Evolutionary conservation across 2,329 filamentous ascomycete genomes (phyloP), one percentile per base, ranked within the genome.

Genomic region (Alternaria alternata): DNA sequence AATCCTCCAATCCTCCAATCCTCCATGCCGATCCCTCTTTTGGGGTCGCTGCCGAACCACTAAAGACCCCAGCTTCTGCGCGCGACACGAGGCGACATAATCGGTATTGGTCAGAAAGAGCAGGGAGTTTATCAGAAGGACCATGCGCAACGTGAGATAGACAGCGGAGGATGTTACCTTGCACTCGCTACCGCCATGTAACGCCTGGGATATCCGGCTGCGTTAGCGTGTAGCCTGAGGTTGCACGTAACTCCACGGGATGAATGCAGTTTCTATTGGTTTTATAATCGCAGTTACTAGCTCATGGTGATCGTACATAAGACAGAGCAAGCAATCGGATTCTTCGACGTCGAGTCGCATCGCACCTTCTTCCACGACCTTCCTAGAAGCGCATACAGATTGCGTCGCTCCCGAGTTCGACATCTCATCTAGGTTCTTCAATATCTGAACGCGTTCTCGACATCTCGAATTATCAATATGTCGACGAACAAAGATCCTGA

Each of bases 401-500:
- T 20, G 20, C 34, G 12, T 46, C 57, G 16, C 20, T 34, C 34
- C 34, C 9, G 6, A 28, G 36, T n/a, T 11, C 30, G 11, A 52
- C 36, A 30, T 18, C 20, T 51, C 12, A 14, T 44, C 32, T 36
- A 34, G 11, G 32, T 12, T 53, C 24, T 18, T 46, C 16, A 24
- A 18, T 14, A 38, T 22, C 30, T 47, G 24, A 41, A 46, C 48
- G 48, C 22, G 24, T 16, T 22, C 16, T 30, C 11, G 20, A 7
- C 12, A 24, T 18, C 39, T 54, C 30, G 18, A 20, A 24, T 47
- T 24, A 39, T 49, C 62, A 64, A 11, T 8, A 78, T 78, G 75
- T 65, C 70, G 3, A 44, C 51, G 28, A 57, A 26, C 44, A 66
- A 70, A 36, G 72, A 75, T 34, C 69, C 72, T 4, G 73, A 76